Evolutionary conservation across 768 basidiomycete species (phyloP), one percentile per base, ranked within the genome.

Genomic region (Pulveroboletus sp.): DNA sequence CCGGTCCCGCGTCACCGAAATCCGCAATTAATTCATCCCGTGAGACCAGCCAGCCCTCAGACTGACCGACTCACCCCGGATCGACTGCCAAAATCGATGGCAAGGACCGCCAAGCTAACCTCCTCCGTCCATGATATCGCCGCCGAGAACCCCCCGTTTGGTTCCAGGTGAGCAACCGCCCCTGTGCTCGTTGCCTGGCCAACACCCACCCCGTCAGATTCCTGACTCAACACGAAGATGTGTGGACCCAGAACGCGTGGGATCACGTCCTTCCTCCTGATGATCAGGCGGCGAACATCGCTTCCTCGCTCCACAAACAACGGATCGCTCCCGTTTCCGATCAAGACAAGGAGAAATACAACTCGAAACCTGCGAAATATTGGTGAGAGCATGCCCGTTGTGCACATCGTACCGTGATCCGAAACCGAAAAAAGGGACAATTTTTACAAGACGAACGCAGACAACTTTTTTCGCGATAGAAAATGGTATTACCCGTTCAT

Each of bases 381-480:
- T 91, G 89, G 89, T 88, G 54, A 44, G 71, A 32, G 12, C 39
- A 17, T 7, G 22, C 13, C 23, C 36, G 61, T 66, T 57, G n/a
- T 52, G 17, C 68, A 69, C 58, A 60, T 4, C 51, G 54, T 39
- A 63, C 43, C 11, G 30, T 59, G 24, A 64, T 54, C 68, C 7
- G 27, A 6, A 29, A 6, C 27, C 12, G 12, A 29, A 60, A 11
- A 6, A 49, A 96, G 94, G 94, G 89, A 98, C 63, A 83, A 83
- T 47, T 97, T 98, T 61, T 98, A 99, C 75, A 85, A 86, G 59
- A 76, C 76, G 45, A 93, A 95, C 54, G 75, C 81, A 19, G 78
- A 72, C 62, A 93, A 94, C 57, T 98, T 99, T 71, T 99, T 98
- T 74, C 85, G 89, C 34, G 85, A 98, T 68, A 77, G 96, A 49